phyloP scores from a whole-genome alignment of 2,329 filamentous ascomycete genomes.

The Aspergillus piperis region DNA sequence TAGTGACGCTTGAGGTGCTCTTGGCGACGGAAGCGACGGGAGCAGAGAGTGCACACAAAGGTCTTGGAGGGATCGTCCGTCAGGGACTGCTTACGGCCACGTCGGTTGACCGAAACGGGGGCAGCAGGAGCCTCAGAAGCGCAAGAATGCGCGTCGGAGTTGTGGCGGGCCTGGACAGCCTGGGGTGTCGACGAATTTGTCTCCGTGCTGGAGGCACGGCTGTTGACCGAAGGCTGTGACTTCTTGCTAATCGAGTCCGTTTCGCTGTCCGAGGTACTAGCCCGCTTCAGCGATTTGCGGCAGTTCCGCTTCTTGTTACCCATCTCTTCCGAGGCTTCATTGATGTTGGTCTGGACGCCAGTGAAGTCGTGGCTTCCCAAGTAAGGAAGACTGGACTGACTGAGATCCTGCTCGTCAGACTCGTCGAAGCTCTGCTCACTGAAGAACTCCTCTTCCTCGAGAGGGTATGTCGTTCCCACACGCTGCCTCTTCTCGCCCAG shows the following conservation, averaged over 20 bases:
- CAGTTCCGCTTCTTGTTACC: constrained; percentile 54
- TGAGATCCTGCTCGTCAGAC: constrained; percentile 68
- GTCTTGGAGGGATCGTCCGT: constrained; percentile 98
- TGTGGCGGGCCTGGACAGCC: constrained; percentile 46
- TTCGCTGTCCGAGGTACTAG: constrained; percentile 30
- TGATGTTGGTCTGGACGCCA: constrained; percentile 44
- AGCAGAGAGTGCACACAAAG: constrained; percentile 95
- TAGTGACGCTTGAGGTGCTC: constrained; percentile 99
- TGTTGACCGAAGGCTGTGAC: constrained; percentile 33
- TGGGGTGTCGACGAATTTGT: constrained; percentile 44
- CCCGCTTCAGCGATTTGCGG: constrained; percentile 41
- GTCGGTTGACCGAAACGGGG: constrained; percentile 71
- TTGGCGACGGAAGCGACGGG: constrained; percentile 94
- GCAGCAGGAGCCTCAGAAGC: constrained; percentile 41
- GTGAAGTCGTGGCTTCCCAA: constrained; percentile 51
- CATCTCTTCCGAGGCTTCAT: constrained; percentile 37
- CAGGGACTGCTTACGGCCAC: constrained; percentile 95
- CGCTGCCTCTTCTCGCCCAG: constrained; percentile 70
- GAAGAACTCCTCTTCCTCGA: constrained; percentile 76
- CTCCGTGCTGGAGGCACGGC: constrained; percentile 36
- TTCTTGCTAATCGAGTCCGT: constrained; percentile 32
- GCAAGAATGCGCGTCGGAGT: constrained; percentile 51
- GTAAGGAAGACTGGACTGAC: constrained; percentile 63
- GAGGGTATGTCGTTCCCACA: constrained; percentile 64
- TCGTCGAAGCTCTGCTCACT: constrained; percentile 75